Evolutionary conservation across 2,329 filamentous ascomycete genomes (phyloP), one percentile per base, ranked within the genome.

Genomic region (Epichloe typhina): DNA sequence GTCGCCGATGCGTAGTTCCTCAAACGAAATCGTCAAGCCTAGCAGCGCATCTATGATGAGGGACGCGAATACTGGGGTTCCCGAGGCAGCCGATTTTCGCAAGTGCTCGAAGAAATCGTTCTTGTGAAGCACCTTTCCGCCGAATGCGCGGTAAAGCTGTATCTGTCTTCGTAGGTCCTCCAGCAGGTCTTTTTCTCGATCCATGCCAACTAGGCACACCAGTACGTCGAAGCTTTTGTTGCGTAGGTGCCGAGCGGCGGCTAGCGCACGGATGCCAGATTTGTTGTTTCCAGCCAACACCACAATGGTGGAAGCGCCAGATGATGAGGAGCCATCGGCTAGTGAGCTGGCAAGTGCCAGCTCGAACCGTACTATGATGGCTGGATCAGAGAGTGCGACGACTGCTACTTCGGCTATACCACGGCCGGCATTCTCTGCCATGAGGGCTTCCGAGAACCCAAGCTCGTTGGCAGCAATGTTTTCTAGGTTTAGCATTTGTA

Each of bases 211-310:
- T 7, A 97, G 76, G 54, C 88, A 93, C 6, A 95, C 75, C 44
- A 94, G 79, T 38, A 95, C 82, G 51, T 88, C 84, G 50, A 88
- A 72, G 19, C 86, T 86, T 56, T 90, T 86, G 62, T 90, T 91
- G 48, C 87, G 82, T 8, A 97, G 76, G 64, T 97, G 90, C 4
- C 93, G 81, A 31, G 84, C 89, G 4, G 89, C 89, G 13, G 88
- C 86, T 49, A 97, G 76, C 3, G 89, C 88, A 52, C 91, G 79
- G 38, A 87, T 83, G 39, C 91, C 90, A 1, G 84, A 89, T 57
- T 88, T 88, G 66, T 95, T 91, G 65, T 96, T 97, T n/a, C 93
- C 91, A 0, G 88, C 90, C n/a, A 97, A 74, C 6, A 97, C 80
- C 21, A 95, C 81, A 35, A 81, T 70, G 0, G 74, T 72, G 4